Evolutionary conservation across 768 basidiomycete genomes (phyloP).

Genomic region (Grammothele lineata): DNA sequence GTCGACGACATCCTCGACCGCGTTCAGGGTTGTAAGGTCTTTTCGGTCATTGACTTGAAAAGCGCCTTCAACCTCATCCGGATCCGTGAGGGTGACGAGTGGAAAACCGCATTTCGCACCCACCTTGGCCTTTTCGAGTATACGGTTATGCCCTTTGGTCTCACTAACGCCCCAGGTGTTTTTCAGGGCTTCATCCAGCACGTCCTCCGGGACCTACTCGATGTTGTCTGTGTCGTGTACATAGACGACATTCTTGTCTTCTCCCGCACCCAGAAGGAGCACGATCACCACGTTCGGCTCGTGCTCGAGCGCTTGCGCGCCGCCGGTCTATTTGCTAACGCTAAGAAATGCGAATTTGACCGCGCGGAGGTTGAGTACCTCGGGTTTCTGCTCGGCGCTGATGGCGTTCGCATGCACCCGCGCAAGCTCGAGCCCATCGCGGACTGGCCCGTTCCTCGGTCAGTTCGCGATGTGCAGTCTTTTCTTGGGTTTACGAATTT

Average conservation of each 20-base stretch:
- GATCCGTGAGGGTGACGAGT: constrained; percentile 32
- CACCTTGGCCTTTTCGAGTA: constrained; percentile 34
- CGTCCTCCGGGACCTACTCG: constrained; percentile 10
- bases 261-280: constrained; percentile 16
- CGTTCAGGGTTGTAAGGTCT: constrained; percentile 19
- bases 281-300: constrained; percentile 11
- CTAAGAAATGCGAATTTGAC: constrained; percentile 35
- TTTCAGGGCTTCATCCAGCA: constrained; percentile 18
- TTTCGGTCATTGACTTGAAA: constrained; percentile 36
- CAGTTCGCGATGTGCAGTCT: constrained; percentile 25
- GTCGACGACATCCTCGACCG: constrained; percentile 28
- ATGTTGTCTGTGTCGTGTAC: constrained; percentile 22
- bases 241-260: constrained; percentile 20
- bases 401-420: constrained; percentile 34
- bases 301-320: constrained; percentile 26
- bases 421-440: constrained; percentile 34
- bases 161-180: constrained; percentile 17
- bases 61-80: constrained; percentile 40
- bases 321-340: constrained; percentile 26
- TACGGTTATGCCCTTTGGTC: constrained; percentile 31
- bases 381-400: constrained; percentile 32
- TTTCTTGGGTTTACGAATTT: constrained; percentile 31
- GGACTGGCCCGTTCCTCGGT: constrained; percentile 25
- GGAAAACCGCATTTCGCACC: constrained; percentile 37
- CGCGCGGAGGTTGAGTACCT: constrained; percentile 35